Percentiles rank a stretch among this genome's conserved stretches.
These are phyloP conservation scores for Papiliotrema nemorosa DNA, from an alignment of 1,284 basidiomycete genomes.

Conservation along the genomic window DNA sequence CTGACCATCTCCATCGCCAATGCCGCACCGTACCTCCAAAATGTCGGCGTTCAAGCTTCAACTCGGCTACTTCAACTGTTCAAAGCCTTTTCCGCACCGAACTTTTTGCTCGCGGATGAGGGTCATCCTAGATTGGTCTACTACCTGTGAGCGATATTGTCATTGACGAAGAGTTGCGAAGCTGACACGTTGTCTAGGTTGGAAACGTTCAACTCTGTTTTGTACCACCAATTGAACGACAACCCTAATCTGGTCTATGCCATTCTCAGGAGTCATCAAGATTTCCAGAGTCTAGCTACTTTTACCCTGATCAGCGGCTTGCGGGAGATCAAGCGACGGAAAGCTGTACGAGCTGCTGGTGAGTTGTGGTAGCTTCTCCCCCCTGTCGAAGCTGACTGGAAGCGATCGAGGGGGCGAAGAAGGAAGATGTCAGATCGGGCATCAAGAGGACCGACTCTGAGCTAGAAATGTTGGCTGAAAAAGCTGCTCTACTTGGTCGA, in stretches of 20 bases:
- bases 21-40: conserved; percentile 76
- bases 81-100: conserved; percentile 79
- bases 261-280: conserved; percentile 72
- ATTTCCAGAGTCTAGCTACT: conserved; percentile 80
- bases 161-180: neutral
- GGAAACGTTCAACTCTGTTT: conserved; percentile 82
- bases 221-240: conserved; percentile 62
- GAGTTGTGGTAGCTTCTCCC: conserved; percentile 6
- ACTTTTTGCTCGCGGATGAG: conserved; percentile 87
- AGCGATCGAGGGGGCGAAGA: conserved; percentile 11
- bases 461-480: conserved; percentile 44
- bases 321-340: conserved; percentile 72
- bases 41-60: conserved; percentile 74
- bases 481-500: conserved; percentile 39
- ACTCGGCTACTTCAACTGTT: conserved; percentile 81
- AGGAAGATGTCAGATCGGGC: conserved; percentile 8
- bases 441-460: conserved; percentile 39
- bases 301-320: conserved; percentile 81
- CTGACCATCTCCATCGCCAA: conserved; percentile 87
- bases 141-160: conserved; percentile 63
- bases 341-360: conserved; percentile 61
- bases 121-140: conserved; percentile 87
- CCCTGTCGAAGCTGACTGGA: neutral
- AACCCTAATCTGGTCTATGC: conserved; percentile 88
- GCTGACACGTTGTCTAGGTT: conserved; percentile 51